These are phyloP conservation scores for Diaporthe vexans DNA, from an alignment of 2,329 filamentous ascomycete genomes.

Conservation along the genomic window DNA sequence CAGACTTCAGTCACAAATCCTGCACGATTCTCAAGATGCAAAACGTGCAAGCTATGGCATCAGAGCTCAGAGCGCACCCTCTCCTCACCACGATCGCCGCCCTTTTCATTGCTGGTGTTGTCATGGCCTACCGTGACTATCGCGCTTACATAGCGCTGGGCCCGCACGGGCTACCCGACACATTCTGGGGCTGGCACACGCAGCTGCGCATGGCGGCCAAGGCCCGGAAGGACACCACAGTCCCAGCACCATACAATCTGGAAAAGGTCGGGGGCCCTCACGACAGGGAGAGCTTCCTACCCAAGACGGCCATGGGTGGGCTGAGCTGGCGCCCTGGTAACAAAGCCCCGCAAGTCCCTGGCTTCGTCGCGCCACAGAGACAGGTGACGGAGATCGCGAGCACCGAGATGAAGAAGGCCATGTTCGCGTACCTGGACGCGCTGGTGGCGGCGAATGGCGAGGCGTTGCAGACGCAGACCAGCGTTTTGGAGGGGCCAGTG, in stretches of 20 bases:
- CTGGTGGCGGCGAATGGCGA: slow-evolving; percentile 48
- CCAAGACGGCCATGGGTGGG: slow-evolving; percentile 10
- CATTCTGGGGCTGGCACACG: slow-evolving; percentile 37
- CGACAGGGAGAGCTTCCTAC: slow-evolving; percentile 40
- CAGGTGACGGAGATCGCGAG: slow-evolving; percentile 49
- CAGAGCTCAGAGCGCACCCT: neutral
- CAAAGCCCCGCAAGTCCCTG: slow-evolving; percentile 47
- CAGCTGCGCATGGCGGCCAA: slow-evolving; percentile 43
- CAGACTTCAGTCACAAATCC: neutral
- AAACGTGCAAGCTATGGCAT: neutral
- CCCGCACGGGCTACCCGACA: slow-evolving; percentile 36
- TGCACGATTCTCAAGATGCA: slow-evolving; percentile 1
- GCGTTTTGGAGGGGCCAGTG: slow-evolving; percentile 51
- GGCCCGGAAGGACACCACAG: slow-evolving; percentile 46
- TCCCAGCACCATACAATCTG: slow-evolving; percentile 45
- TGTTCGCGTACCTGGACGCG: slow-evolving; percentile 47
- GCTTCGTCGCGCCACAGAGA: slow-evolving; percentile 55
- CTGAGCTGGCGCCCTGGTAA: slow-evolving; percentile 40
- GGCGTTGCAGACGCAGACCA: slow-evolving; percentile 48
- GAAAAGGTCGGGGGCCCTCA: slow-evolving; percentile 38
- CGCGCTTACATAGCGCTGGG: slow-evolving; percentile 36
- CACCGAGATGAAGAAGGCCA: slow-evolving; percentile 40
- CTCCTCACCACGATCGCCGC: neutral
- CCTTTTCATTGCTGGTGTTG: slow-evolving; percentile 12
- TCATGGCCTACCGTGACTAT: slow-evolving; percentile 36